Conservation (phyloP, 2,329 filamentous ascomycete species). For the Claviceps fusiformis region DNA sequence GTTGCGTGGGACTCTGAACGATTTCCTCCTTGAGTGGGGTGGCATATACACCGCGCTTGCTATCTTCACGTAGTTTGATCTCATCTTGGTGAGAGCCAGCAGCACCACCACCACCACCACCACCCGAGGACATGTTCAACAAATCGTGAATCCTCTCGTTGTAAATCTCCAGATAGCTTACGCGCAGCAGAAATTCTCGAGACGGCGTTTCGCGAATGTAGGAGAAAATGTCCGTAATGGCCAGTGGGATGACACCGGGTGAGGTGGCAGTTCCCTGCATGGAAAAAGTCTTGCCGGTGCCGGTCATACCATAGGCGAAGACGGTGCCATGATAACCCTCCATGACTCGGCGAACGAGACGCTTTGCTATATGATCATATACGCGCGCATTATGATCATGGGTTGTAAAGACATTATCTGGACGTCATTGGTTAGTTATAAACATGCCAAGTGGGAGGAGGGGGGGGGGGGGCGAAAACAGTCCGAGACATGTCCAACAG, state of each 20-base stretch:
- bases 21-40: constrained; percentile 96
- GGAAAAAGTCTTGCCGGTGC: constrained; percentile 96
- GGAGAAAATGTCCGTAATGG: constrained; percentile 97
- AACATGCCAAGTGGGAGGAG: no score
- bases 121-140: constrained; percentile 57
- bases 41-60: constrained; percentile 91
- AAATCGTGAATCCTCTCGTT: constrained; percentile 96
- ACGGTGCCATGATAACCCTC: constrained; percentile 98
- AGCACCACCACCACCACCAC: no score
- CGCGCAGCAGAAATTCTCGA: constrained; percentile 82
- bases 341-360: constrained; percentile 91
- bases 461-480: no score
- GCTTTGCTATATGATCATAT: constrained; percentile 88
- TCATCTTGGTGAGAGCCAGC: constrained; percentile 60
- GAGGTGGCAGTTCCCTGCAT: constrained; percentile 97
- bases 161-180: constrained; percentile 98
- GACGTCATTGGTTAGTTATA: neutral
- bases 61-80: constrained; percentile 93
- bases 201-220: constrained; percentile 96
- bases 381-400: constrained; percentile 90
- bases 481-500: constrained; percentile 6
- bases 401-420: constrained; percentile 92
- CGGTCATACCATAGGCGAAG: constrained; percentile 98
- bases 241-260: constrained; percentile 89
- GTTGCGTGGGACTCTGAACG: constrained; percentile 91